A percentile compares a stretch with the other conserved stretches of the same genome.
Evolutionary conservation across 2,329 filamentous ascomycete species (phyloP).

Genomic region (Seiridium cupressi): DNA sequence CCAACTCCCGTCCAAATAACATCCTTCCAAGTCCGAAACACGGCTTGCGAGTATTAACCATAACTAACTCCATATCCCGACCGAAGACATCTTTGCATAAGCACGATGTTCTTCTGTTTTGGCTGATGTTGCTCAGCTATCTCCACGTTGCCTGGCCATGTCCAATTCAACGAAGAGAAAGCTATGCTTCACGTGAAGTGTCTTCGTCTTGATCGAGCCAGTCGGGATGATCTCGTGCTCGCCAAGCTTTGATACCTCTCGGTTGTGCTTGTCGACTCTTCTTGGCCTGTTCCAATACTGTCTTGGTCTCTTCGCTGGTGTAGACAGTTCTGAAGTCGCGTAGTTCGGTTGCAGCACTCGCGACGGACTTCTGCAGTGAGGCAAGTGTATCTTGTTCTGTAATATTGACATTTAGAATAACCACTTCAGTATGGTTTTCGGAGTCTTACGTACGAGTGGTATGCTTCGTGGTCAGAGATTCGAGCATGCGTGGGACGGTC

Average conservation of each 20-base stretch:
- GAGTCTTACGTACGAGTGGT: slow-evolving; percentile 44
- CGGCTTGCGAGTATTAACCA: no score
- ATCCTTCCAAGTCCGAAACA: no score
- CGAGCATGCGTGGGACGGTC: slow-evolving; percentile 48
- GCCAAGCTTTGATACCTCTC: slow-evolving; percentile 58
- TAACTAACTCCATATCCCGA: no score
- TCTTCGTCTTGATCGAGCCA: slow-evolving; percentile 41
- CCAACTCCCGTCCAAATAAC: no score
- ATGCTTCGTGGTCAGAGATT: slow-evolving; percentile 48
- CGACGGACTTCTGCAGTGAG: slow-evolving; percentile 46
- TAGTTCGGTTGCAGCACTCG: slow-evolving; percentile 47
- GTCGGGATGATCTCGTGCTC: slow-evolving; percentile 55
- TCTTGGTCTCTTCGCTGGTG: slow-evolving; percentile 43
- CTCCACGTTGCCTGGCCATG: neutral
- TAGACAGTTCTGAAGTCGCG: slow-evolving; percentile 48
- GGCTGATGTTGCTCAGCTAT: neutral
- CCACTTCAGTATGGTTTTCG: neutral
- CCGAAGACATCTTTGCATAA: no score
- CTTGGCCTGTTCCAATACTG: slow-evolving; percentile 49
- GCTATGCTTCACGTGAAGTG: neutral
- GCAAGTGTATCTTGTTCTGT: slow-evolving; percentile 50
- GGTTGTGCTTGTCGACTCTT: slow-evolving; percentile 55
- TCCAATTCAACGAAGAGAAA: neutral
- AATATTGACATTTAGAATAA: neutral
- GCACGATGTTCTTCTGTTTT: no score